phyloP scores from a whole-genome alignment of 495 filamentous ascomycete species.

The Trichoderma erinaceum region DNA sequence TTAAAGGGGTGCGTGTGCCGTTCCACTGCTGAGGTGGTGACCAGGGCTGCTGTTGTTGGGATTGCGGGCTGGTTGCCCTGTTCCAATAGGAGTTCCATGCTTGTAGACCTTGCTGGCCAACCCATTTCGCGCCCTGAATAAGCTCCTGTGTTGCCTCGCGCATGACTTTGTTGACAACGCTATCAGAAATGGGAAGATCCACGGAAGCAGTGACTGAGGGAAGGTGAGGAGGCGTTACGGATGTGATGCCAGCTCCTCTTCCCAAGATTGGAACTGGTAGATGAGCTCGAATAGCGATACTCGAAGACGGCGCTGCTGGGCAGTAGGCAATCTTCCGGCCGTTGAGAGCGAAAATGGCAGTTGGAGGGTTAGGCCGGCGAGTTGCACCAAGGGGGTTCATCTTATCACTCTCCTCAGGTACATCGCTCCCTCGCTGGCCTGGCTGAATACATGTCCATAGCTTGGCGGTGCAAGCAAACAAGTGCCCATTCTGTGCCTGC shows the following conservation, averaged over 20 bases:
- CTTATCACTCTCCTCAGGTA: conserved; percentile 39
- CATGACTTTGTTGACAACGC: conserved; percentile 76
- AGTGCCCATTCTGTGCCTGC: conserved; percentile 25
- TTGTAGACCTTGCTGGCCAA: conserved; percentile 77
- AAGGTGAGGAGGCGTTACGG: conserved; percentile 65
- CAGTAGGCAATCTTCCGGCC: conserved; percentile 82
- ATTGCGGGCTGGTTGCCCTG: conserved; percentile 41
- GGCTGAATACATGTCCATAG: conserved; percentile 77
- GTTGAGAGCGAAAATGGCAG: conserved; percentile 66
- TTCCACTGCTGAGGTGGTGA: conserved; percentile 16
- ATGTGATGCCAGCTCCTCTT: conserved; percentile 59
- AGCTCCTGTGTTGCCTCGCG: conserved; percentile 85
- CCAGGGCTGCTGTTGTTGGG: conserved; percentile 23
- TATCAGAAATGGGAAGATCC: conserved; percentile 72
- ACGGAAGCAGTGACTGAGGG: conserved; percentile 69
- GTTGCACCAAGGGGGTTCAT: conserved; percentile 26
- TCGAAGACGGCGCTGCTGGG: conserved; percentile 64
- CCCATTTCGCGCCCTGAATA: conserved; percentile 81
- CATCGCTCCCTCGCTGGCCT: conserved; percentile 34
- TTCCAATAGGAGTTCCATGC: conserved; percentile 90
- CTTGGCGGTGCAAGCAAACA: conserved; percentile 68
- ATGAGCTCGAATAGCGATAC: conserved; percentile 59
- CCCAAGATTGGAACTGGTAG: conserved; percentile 41
- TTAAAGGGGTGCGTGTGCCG: conserved; percentile 19
- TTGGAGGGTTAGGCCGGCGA: conserved; percentile 37